Percentiles rank a stretch among this genome's conserved stretches.
Evolutionary conservation across 1,139 yeast genomes (phyloP).

Genomic region (Blastobotrys capitulatus): DNA sequence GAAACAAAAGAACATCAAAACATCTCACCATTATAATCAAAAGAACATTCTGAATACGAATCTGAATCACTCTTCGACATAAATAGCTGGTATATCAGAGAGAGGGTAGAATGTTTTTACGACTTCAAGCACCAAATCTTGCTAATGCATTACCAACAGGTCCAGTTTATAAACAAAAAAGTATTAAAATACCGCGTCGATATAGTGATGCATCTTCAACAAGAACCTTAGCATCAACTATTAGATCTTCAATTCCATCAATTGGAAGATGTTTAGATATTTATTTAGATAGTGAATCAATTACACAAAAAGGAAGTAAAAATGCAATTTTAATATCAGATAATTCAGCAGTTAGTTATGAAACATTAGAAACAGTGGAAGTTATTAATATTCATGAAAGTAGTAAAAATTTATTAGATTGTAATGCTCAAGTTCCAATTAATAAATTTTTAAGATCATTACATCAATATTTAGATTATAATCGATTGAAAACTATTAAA

Average conservation of each 20-base stretch:
- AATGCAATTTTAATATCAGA: not conserved
- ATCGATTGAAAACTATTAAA: not conserved
- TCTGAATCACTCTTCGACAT: too few species aligned
- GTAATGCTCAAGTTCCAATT: constrained; percentile 8
- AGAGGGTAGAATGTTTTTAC: constrained; percentile 3
- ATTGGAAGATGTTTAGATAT: constrained; percentile 1
- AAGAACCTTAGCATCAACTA: constrained; percentile 3
- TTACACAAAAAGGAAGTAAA: not conserved
- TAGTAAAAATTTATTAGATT: not conserved
- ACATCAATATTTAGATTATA: not conserved
- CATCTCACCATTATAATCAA: too few species aligned
- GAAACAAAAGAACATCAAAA: too few species aligned
- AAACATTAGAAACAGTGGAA: constrained; percentile 2
- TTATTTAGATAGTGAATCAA: constrained; percentile 2
- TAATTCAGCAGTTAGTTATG: not conserved
- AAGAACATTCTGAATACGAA: too few species aligned
- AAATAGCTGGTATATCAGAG: too few species aligned
- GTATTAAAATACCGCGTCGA: not conserved
- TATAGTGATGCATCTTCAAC: not conserved
- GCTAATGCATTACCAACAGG: constrained; percentile 3
- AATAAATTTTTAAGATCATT: constrained; percentile 6
- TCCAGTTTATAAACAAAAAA: not conserved
- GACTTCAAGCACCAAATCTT: constrained; percentile 10
- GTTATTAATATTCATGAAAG: not conserved
- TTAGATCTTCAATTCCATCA: constrained; percentile 1